Base-by-base conservation (phyloP, 2,329 filamentous ascomycete species). In the Stachybotrys echinatus region DNA sequence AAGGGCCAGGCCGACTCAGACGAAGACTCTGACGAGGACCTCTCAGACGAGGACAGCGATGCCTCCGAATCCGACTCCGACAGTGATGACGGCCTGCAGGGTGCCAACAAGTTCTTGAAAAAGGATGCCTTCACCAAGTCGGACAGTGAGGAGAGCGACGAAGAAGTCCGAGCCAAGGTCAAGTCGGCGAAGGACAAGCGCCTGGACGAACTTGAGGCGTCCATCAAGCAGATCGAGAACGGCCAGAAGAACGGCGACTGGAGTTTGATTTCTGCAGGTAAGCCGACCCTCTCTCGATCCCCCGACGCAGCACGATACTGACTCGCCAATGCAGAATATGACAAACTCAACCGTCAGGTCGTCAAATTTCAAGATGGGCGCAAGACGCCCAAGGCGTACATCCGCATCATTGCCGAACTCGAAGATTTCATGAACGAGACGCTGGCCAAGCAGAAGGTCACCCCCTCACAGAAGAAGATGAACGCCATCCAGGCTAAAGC, bases 131-230 rank as follows among this genome's bases (percentile, higher is more conserved):
- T 40, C 18, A 20, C 38, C 10, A 65, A 70, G 48, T 85, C 83
- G 52, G 90, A 94, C 47, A 89, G 86, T 62, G 88, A 92, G 57
- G 85, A 91, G 62, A 92, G 91, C 66, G 92, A 94, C 57, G 89
- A 94, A 57, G 92, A 96, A 57, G 83, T 84, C 58, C 84, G 86
- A 57, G 89, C 87, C 63, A 84, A 94, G 62, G 88, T 97, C 65
- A 96, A 95, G 81, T 96, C 91, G 72, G 92, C 92, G 64, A 97
- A 97, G 75, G 91, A 97, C 77, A 99, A 99, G 82, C 84, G 94
- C 55, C 80, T 90, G 58, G 92, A 96, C 65, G 95, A 97, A 72
- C 80, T 99, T 53, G 92, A 99, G 70, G 81, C 83, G 52, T 95
- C 86, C 42, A 88, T 97, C 64, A 87, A 88, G 70, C 75, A 88